These are phyloP conservation scores for Penicillium freii DNA, from an alignment of 2,329 filamentous ascomycete species.

Conservation along the genomic window DNA sequence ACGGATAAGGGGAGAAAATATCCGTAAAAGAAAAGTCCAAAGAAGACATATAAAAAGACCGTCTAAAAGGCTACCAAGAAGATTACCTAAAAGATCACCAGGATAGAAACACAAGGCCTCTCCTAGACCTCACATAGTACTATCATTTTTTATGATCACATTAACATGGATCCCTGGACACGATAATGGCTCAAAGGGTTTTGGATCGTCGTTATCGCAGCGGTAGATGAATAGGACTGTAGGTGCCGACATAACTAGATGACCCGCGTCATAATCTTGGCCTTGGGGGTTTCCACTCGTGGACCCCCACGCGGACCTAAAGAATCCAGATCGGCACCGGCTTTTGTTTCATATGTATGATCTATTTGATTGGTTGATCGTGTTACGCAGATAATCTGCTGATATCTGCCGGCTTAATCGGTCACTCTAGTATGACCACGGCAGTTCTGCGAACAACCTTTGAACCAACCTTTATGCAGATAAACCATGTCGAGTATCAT, in stretches of 20 bases:
- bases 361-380: background rate
- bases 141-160: too few species aligned
- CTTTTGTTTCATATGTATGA: background rate
- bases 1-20: too few species aligned
- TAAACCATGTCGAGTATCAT: background rate
- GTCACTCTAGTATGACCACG: background rate
- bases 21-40: too few species aligned
- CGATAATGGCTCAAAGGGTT: too few species aligned
- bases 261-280: background rate
- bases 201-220: background rate
- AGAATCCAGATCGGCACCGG: background rate
- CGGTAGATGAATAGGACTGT: background rate
- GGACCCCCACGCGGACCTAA: background rate
- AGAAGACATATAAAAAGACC: too few species aligned
- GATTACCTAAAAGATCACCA: too few species aligned
- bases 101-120: too few species aligned
- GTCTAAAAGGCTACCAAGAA: too few species aligned
- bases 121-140: too few species aligned
- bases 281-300: background rate
- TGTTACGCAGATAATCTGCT: too few species aligned
- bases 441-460: background rate
- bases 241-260: background rate
- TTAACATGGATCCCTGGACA: too few species aligned
- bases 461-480: background rate
- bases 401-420: background rate